Conservation (phyloP, 2,329 filamentous ascomycete genomes). For the Pseudopyrenochaeta lycopersici region DNA sequence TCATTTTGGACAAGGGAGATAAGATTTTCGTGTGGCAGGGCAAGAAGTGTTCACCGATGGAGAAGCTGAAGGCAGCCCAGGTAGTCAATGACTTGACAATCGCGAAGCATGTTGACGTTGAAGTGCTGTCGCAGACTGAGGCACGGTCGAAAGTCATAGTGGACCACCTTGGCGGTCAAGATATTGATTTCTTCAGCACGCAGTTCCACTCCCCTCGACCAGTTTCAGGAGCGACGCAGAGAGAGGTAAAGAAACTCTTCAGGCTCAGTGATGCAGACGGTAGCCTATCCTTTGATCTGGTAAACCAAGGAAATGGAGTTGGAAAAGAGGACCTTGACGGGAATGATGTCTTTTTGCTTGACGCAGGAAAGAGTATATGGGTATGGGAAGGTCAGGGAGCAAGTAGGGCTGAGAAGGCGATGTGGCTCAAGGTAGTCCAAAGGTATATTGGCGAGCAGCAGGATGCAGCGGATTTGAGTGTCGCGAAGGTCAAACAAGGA, state of each 20-base stretch:
- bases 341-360: slow-evolving; percentile 70
- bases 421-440: slow-evolving; percentile 69
- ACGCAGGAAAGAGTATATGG: slow-evolving; percentile 67
- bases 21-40: slow-evolving; percentile 79
- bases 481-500: slow-evolving; percentile 67
- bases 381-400: slow-evolving; percentile 71
- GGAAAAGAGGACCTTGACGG: slow-evolving; percentile 62
- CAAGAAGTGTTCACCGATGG: slow-evolving; percentile 70
- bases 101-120: slow-evolving; percentile 71
- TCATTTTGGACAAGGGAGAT: slow-evolving; percentile 68
- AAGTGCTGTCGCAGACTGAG: slow-evolving; percentile 71
- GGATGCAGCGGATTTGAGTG: slow-evolving; percentile 53
- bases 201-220: slow-evolving; percentile 57
- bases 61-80: slow-evolving; percentile 73
- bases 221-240: slow-evolving; percentile 32
- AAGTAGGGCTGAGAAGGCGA: slow-evolving; percentile 66
- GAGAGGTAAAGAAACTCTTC: slow-evolving; percentile 61
- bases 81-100: slow-evolving; percentile 72
- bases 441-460: slow-evolving; percentile 60
- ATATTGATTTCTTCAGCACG: slow-evolving; percentile 54
- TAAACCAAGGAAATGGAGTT: slow-evolving; percentile 64
- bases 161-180: slow-evolving; percentile 52
- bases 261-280: slow-evolving; percentile 71
- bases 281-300: slow-evolving; percentile 64
- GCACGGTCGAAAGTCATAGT: slow-evolving; percentile 64